These are phyloP conservation scores for Calocera viscosa DNA, from an alignment of 768 basidiomycete species.

Conservation along the genomic window DNA sequence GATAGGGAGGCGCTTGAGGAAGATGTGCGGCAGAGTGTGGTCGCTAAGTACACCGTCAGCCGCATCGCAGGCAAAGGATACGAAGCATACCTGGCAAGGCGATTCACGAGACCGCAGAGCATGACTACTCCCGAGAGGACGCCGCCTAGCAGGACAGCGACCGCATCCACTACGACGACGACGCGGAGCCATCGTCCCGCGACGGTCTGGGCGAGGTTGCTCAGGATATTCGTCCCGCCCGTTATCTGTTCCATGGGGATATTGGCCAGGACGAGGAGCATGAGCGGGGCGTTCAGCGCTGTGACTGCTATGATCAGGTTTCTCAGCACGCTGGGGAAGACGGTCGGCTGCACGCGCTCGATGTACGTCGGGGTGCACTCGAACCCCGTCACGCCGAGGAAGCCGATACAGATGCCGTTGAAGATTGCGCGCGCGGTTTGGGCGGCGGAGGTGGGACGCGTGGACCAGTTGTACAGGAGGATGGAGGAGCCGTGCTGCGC, in stretches of 20 bases:
- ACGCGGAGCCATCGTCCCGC: conserved; percentile 48
- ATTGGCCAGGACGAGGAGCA: conserved; percentile 47
- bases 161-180: conserved; percentile 53
- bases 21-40: conserved; percentile 44
- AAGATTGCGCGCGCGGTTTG: conserved; percentile 40
- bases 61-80: background rate
- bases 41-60: conserved; percentile 25
- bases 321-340: conserved; percentile 47
- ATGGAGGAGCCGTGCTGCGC: conserved; percentile 35
- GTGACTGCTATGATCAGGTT: conserved; percentile 53
- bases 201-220: conserved; percentile 48
- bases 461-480: conserved; percentile 44
- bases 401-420: conserved; percentile 55
- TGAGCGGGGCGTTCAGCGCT: conserved; percentile 41
- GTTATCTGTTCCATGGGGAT: conserved; percentile 42
- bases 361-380: conserved; percentile 52
- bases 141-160: conserved; percentile 59
- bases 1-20: conserved; percentile 36
- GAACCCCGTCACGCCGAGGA: conserved; percentile 60
- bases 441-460: conserved; percentile 24
- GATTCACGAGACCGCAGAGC: conserved; percentile 37
- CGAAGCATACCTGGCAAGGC: conserved; percentile 33
- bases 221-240: conserved; percentile 48
- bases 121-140: conserved; percentile 46
- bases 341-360: conserved; percentile 43